Conservation (phyloP, 75 land plant species). For the Sequoia sempervirens region DNA sequence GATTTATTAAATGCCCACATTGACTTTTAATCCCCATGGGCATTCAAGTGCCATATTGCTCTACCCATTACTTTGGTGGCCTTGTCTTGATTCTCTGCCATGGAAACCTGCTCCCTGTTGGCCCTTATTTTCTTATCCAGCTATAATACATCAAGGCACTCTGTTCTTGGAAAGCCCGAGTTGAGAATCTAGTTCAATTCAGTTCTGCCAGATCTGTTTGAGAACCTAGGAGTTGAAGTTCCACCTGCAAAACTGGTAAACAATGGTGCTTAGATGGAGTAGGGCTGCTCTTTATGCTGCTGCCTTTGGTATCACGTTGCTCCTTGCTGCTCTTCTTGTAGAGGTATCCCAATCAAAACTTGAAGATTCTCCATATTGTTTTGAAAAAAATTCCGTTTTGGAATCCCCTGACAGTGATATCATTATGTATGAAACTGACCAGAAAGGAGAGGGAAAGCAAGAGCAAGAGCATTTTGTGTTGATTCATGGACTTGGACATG, state of each 20-base stretch:
- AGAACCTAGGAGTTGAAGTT: neutral
- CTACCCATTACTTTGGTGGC: neutral
- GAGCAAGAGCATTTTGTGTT: conserved; percentile 27
- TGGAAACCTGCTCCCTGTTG: too few species aligned
- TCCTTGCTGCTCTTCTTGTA: neutral
- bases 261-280: neutral
- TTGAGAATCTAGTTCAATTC: neutral
- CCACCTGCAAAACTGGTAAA: neutral
- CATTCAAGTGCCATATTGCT: neutral
- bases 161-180: neutral
- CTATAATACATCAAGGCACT: neutral
- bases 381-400: neutral
- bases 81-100: too few species aligned
- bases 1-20: neutral
- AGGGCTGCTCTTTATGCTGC: neutral
- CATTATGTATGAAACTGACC: neutral
- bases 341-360: conserved; percentile 5
- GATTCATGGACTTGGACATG: conserved; percentile 36
- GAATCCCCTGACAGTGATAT: neutral
- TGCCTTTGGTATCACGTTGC: neutral
- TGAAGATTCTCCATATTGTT: neutral
- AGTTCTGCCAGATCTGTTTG: neutral
- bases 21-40: neutral
- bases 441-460: neutral
- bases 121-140: neutral